Evolutionary conservation across 345 rosid species (phyloP), one percentile per base, ranked within the genome.

Genomic region (Gossypium australe): DNA sequence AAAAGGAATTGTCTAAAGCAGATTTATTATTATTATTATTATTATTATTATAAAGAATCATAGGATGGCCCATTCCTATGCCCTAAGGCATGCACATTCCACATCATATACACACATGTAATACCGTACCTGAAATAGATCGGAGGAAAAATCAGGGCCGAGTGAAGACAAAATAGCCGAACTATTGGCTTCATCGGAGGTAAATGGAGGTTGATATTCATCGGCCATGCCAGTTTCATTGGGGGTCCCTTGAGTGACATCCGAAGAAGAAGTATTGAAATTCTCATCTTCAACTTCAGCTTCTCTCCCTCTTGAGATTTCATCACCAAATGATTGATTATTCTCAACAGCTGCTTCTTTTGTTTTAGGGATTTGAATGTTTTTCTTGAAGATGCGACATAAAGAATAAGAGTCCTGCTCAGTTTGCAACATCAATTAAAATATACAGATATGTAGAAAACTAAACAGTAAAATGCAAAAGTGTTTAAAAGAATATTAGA

Each of bases 331-430:
- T 78, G 82, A 20, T 74, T 64, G 64, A 17, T 18, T 29, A 5
- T 57, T 51, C 10, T 43, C 49, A 41, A 17, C 47, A 25, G 41
- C 51, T 52, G 53, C 79, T 73, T 52, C 75, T 70, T 75, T 85
- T 68, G 83, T 25, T 76, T 80, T 86, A 22, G 89, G 82, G 52
- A 85, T 77, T 78, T 86, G 89, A 69, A 82, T 78, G 18, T 81
- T 79, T 84, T 90, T 90, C 84, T 80, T 89, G 85, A 90, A 90
- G 70, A 90, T 85, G 1, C 95, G 92, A 73, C 95, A 90, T 43
- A 90, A 80, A 71, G 95, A 91, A 68, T 86, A 90, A 7, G 89
- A 90, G 82, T 90, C 95, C 93, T 90, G 80, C 43, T 68, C 20
- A 56, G 3, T 57, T 49, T 27, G 45, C 72, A 60, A 60, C 11